Percentiles rank a stretch among this genome's conserved stretches.
phyloP scores from a whole-genome alignment of 495 filamentous ascomycete genomes.

The Trichocladium antarcticum region DNA sequence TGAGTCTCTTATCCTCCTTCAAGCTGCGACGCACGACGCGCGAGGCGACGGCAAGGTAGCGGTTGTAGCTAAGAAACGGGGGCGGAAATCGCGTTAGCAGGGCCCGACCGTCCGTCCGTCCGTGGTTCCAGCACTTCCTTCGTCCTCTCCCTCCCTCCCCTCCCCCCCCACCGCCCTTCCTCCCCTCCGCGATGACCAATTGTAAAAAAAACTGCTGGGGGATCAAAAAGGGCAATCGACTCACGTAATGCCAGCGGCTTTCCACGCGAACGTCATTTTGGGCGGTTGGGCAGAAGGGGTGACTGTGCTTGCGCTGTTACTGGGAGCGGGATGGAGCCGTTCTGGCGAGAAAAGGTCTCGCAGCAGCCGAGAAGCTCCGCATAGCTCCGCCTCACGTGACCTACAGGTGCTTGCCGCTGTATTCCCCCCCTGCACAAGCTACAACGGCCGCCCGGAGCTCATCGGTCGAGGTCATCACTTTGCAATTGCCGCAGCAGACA shows the following conservation, averaged over 20 bases:
- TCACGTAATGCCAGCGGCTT: constrained; percentile 93
- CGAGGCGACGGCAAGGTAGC: constrained; percentile 64
- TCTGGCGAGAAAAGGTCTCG: constrained; percentile 21
- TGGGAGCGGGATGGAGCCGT: neutral
- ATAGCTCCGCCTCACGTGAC: constrained; percentile 26
- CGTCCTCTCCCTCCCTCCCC: neutral
- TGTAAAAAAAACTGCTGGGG: neutral
- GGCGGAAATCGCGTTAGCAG: constrained; percentile 20
- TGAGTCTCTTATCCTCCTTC: constrained; percentile 80
- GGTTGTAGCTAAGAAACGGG: constrained; percentile 85
- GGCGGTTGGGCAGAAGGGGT: constrained; percentile 29
- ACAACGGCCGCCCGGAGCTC: too few species aligned
- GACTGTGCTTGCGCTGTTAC: constrained; percentile 10
- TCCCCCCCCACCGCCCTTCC: neutral
- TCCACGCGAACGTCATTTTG: constrained; percentile 98
- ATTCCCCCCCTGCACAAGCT: too few species aligned
- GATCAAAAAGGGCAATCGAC: constrained; percentile 23
- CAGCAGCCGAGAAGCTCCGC: constrained; percentile 26
- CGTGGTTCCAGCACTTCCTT: neutral
- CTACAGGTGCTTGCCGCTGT: too few species aligned
- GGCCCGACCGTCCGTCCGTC: too few species aligned
- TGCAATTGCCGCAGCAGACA: too few species aligned
- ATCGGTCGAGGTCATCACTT: too few species aligned
- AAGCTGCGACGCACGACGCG: constrained; percentile 80
- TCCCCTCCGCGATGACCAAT: neutral